Conservation (phyloP, 768 basidiomycete species). For the Psilocybe cyanescens region DNA sequence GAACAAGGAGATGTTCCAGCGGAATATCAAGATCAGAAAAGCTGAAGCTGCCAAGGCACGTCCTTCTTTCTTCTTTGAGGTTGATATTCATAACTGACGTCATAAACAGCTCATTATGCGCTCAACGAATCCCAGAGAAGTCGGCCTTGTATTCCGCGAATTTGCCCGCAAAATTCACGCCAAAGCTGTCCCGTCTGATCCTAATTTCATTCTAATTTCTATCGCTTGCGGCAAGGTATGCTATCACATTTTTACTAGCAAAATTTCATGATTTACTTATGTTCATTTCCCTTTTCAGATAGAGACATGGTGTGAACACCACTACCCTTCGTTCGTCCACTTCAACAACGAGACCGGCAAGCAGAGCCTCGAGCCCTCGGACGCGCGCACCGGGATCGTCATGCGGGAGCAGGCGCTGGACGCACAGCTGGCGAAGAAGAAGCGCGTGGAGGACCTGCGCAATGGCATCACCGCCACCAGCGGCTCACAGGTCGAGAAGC, state of each 20-base stretch:
- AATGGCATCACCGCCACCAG: conserved; percentile 12
- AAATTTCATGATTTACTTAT: not conserved
- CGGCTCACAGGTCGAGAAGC: not conserved
- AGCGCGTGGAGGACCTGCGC: conserved; percentile 31
- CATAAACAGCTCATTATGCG: conserved; percentile 80
- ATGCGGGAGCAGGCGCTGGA: conserved; percentile 47
- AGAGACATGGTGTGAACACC: conserved; percentile 91
- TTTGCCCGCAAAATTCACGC: conserved; percentile 84
- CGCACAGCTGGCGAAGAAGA: conserved; percentile 33
- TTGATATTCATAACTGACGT: not conserved
- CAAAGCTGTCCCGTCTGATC: conserved; percentile 80
- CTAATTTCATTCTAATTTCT: conserved; percentile 82
- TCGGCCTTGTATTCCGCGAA: conserved; percentile 85
- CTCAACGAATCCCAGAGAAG: conserved; percentile 91
- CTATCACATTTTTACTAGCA: conserved; percentile 16
- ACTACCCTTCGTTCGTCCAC: conserved; percentile 90
- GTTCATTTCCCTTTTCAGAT: conserved; percentile 52
- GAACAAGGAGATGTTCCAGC: conserved; percentile 84
- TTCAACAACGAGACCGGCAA: conserved; percentile 28
- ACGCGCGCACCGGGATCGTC: conserved; percentile 61
- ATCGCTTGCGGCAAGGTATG: conserved; percentile 83
- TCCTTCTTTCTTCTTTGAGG: not conserved
- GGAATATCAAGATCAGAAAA: conserved; percentile 95
- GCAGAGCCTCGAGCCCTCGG: conserved; percentile 46
- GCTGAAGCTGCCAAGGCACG: conserved; percentile 84